Evolutionary conservation across 2,329 filamentous ascomycete genomes (phyloP).

Genomic region (Aspergillus quadricinctus): DNA sequence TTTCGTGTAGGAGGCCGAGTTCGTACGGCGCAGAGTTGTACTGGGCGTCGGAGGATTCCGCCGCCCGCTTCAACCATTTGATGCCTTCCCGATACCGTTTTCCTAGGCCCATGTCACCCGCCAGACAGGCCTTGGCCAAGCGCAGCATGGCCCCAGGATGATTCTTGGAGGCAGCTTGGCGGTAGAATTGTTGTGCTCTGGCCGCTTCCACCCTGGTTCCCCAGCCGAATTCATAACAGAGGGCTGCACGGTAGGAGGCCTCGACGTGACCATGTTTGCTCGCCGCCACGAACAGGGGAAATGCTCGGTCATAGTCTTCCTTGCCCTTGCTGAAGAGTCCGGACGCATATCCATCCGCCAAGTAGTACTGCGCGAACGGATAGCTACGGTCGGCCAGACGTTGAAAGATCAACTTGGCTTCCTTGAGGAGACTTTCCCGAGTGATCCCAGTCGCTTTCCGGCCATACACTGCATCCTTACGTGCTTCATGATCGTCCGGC

Average conservation of each 20-base stretch:
- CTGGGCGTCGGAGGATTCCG: slow-evolving; percentile 82
- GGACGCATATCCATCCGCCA: slow-evolving; percentile 89
- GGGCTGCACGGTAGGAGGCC: slow-evolving; percentile 84
- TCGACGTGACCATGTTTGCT: slow-evolving; percentile 97
- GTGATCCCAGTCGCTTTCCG: slow-evolving; percentile 43
- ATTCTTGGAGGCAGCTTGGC: slow-evolving; percentile 83
- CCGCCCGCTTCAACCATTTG: slow-evolving; percentile 92
- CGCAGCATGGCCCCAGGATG: slow-evolving; percentile 94
- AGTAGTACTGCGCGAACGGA: slow-evolving; percentile 96
- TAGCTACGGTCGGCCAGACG: slow-evolving; percentile 82
- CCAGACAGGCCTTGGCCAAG: slow-evolving; percentile 83
- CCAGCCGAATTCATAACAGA: slow-evolving; percentile 99
- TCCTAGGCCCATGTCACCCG: slow-evolving; percentile 77
- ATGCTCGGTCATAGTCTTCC: slow-evolving; percentile 84
- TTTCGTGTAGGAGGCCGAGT: slow-evolving; percentile 81
- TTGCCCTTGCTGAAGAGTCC: slow-evolving; percentile 94
- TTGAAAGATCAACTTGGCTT: slow-evolving; percentile 86
- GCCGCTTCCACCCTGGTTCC: slow-evolving; percentile 83
- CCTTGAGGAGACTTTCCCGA: slow-evolving; percentile 66
- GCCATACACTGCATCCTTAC: slow-evolving; percentile 16
- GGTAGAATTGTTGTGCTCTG: slow-evolving; percentile 91
- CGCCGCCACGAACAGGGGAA: slow-evolving; percentile 85
- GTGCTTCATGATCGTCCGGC: slow-evolving; percentile 41
- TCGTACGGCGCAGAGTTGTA: slow-evolving; percentile 94
- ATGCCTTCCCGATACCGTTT: slow-evolving; percentile 85